phyloP scores from a whole-genome alignment of 2,329 filamentous ascomycete genomes.

The Calonectria fujianensis region DNA sequence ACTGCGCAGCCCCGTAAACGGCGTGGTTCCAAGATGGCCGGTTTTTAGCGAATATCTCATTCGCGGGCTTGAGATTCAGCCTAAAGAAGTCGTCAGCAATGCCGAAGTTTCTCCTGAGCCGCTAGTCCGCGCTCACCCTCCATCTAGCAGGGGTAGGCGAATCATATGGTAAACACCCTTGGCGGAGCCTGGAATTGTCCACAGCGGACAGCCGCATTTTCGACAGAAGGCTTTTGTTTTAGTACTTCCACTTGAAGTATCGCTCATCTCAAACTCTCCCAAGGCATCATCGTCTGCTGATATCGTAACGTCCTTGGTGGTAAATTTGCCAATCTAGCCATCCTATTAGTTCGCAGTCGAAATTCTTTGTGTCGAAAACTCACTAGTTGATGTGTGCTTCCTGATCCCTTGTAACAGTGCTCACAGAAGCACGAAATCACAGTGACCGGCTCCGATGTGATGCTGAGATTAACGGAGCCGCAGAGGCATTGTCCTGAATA shows the following conservation, averaged over 20 bases:
- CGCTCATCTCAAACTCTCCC: slow-evolving; percentile 41
- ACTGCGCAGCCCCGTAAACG: slow-evolving; percentile 50
- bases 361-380: fast-evolving
- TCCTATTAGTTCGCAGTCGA: not conserved
- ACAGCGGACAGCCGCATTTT: slow-evolving; percentile 53
- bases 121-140: slow-evolving; percentile 49
- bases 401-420: slow-evolving; percentile 49
- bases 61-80: slow-evolving; percentile 46
- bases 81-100: slow-evolving; percentile 32
- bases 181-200: slow-evolving; percentile 54
- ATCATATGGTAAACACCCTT: slow-evolving; percentile 52
- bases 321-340: slow-evolving; percentile 56
- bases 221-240: slow-evolving; percentile 56
- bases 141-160: slow-evolving; percentile 49
- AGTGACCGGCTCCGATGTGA: slow-evolving; percentile 43
- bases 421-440: slow-evolving; percentile 50
- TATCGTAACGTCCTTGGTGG: slow-evolving; percentile 40
- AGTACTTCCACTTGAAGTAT: slow-evolving; percentile 52
- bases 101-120: not conserved
- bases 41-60: slow-evolving; percentile 56
- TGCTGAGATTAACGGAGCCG: slow-evolving; percentile 35
- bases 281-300: slow-evolving; percentile 28
- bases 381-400: slow-evolving; percentile 48
- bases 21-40: slow-evolving; percentile 52
- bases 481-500: slow-evolving; percentile 50